Evolutionary conservation across 2,329 filamentous ascomycete genomes (phyloP), one percentile per base, ranked within the genome.

Genomic region (Trichoderma sp.): DNA sequence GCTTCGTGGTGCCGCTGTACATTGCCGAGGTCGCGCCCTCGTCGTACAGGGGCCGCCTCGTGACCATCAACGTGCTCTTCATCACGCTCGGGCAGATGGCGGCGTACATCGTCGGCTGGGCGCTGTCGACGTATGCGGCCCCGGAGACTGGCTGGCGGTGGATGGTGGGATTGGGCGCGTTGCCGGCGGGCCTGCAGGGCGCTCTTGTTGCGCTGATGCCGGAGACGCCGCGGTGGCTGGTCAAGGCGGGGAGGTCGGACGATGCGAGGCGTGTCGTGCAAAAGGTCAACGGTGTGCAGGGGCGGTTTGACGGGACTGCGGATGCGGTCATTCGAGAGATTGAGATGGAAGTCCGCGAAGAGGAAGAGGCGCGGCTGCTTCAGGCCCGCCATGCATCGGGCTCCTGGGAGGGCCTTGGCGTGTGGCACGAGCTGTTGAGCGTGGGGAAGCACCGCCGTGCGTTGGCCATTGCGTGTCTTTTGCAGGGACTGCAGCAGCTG

Each of bases 41-140:
- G 1, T 82, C 86, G 24, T 86, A 90, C 67, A 82, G 94, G 63
- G 94, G 94, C 15, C 81, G 90, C 47, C 80, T 98, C 47, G 90
- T 97, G 4, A 96, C 92, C 1, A 85, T 95, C 64, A 89, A 92
- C 66, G 87, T 90, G 28, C 79, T 97, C 24, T 93, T 96, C 70
- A 89, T 97, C 64, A 97, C 93, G 0, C 81, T 91, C 12, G 94
- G 94, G 0, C 93, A 97, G 77, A 91, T 97, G 2, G 85, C 96
- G 21, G 93, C 94, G 2, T 97, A 97, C 76, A 74, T 96, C 1
- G 79, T 93, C 7, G 94, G 94, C 1, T 97, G 91, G 90, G 76
- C 82, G 0, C 89, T 96, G 54, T 83, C 87, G 6, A 82, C 84
- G 64, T 80, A 81, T 65, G 84, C 80, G 0, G 75, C 78, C 65